Evolutionary conservation across 2,329 filamentous ascomycete genomes (phyloP), one percentile per base, ranked within the genome.

Genomic region (Verticillium longisporum): DNA sequence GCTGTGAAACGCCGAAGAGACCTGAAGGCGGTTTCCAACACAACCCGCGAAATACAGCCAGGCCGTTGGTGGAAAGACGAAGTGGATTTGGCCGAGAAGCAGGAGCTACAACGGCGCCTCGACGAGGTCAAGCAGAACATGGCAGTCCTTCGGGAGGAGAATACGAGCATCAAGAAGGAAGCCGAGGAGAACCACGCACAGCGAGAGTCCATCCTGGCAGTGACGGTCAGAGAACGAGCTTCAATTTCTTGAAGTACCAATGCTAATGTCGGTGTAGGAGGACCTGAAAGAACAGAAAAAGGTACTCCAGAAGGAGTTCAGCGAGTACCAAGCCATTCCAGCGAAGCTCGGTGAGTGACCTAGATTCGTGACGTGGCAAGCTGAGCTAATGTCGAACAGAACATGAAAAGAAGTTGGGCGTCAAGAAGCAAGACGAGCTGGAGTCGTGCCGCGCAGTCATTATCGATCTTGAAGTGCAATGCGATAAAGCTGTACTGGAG

Each of bases 11-110:
- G 90, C 15, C 87, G 94, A 56, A 82, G 80, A 65, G 94, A 98
- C 71, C 97, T 97, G 73, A 78, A 82, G 56, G 91, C 89, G 14
- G 85, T 84, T 56, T 91, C 91, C 1, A 92, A 90, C 1, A 79
- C 81, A 26, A 87, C 89, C 14, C 83, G 80, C 38, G 78, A 78
- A 60, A 76, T 97, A 14, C 78, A 73, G 15, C 75, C 74, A 1
- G 91, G 91, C 4, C 77, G 71, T 38, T 84, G 83, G 68, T 97
- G 95, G 87, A 92, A 88, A 0, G 86, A 92, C 55, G 87, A 91
- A 63, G 82, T 92, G 6, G 91, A 96, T 69, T 75, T 76, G 4
- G 77, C 83, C 26, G 87, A 83, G 62, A 91, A 89, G 71, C 73
- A 76, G 14, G 81, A 86, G 58, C 72, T 95, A 15, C 78, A 85